phyloP scores from a whole-genome alignment of 306 rosid genomes.

The Cucurbita pepo region DNA sequence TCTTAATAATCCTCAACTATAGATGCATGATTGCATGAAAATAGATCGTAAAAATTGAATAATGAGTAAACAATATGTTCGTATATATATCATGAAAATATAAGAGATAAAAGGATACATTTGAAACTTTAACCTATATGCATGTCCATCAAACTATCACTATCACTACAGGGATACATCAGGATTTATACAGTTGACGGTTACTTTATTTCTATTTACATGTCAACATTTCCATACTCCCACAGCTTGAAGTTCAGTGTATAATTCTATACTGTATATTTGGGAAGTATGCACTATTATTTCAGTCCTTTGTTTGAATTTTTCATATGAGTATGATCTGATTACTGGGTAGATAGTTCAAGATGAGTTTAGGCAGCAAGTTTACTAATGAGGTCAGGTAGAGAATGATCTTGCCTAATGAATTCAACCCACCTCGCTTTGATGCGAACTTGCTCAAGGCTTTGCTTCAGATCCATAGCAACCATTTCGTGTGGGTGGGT shows the following conservation, averaged over 20 bases:
- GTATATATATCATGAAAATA: no score
- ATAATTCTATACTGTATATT: not conserved
- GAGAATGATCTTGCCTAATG: conserved; percentile 25
- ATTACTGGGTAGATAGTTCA: not conserved
- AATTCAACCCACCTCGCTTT: conserved; percentile 47
- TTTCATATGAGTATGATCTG: not conserved
- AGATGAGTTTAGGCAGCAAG: conserved; percentile 14
- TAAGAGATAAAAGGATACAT: no score
- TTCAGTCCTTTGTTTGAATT: not conserved
- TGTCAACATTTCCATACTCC: not conserved
- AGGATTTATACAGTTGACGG: not conserved
- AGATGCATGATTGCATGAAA: no score
- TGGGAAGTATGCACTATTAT: not conserved
- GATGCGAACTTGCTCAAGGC: conserved; percentile 42
- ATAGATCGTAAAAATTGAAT: no score
- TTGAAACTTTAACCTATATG: not conserved
- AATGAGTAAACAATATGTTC: no score
- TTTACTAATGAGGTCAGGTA: conserved; percentile 20
- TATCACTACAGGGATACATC: not conserved
- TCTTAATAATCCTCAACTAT: no score
- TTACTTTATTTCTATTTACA: not conserved
- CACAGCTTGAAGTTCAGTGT: not conserved
- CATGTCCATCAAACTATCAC: not conserved
- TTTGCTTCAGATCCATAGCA: conserved; percentile 28
- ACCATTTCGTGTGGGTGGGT: conserved; percentile 19